Evolutionary conservation across 441 rosid genomes (phyloP), one percentile per base, ranked within the genome.

Genomic region (Syzygium malaccense): DNA sequence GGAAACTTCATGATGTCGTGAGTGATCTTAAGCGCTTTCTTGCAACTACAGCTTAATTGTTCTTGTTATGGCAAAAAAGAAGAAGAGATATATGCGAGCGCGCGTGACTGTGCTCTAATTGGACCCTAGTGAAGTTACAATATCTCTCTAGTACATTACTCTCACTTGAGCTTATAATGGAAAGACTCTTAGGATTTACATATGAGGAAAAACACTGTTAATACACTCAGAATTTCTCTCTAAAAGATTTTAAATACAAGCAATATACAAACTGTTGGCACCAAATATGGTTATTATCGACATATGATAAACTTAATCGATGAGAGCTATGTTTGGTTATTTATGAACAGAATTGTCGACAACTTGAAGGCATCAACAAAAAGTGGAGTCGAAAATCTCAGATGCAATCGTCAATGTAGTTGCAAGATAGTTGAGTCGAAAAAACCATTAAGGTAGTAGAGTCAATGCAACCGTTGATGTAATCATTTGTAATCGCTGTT

Each of bases 381-480:
- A 45, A 45, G 48, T 45, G 48, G 48, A 45, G 48, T 45, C 1
- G 48, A 45, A 9, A 45, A 45, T 45, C 9, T 45, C 48, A 2
- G 2, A 45, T 45, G 48, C 48, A 45, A 45, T 2, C 48, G 9
- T 7, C 9, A 45, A 45, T 9, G 48, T 45, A 45, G 48, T 45
- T 45, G 48, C 48, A 45, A 45, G 1, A 45, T 45, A 45, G 48
- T 45, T 9, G 9, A 7, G 2, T 45, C 9, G 45, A 7, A 45
- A 45, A 45, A 7, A 45, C 0, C 0, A 0, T 45, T 1, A 45
- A 45, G 7, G 9, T 45, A 45, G 10, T 45, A 1, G 2, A 45
- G 48, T 45, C 48, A 45, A 45, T 45, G 9, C 1, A 45, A 45
- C 48, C 9, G 48, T 45, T 1, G 48, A 45, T 45, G 2, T 45